Evolutionary conservation across 352 stramenopile genomes (phyloP), one percentile per base, ranked within the genome.

Genomic region (Pythium coloratum): DNA sequence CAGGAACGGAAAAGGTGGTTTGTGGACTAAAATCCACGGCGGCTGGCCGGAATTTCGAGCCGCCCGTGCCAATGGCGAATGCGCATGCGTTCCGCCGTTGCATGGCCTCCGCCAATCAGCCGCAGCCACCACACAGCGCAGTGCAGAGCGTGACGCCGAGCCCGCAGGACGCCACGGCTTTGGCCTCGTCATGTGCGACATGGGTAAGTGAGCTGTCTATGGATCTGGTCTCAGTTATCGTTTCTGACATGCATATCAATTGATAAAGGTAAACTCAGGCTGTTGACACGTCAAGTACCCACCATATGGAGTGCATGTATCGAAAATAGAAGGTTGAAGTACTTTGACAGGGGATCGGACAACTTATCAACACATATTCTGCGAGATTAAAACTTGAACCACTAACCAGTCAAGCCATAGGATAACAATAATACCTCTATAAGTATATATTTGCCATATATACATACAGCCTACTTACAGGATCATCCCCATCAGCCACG

Each of bases 281-380:
- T 20, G 18, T 50, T 14, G 6, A 6, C 13, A 32, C 30, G 53
- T 46, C 51, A 32, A 49, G 8, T 24, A 32, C 20, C 55, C 38
- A 38, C 55, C 55, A 60, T 34, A 46, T 54, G 40, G 26, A 24
- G 24, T 8, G 14, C 5, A 4, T 28, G 3, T 53, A 64, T 64
- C 18, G 38, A 55, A 5, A 24, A 40, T 64, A 4, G 16, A 55
- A 64, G 57, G 55, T 32, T 49, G 34, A 51, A 50, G 55, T 20
- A 14, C 32, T 60, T 20, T 60, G 14, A 59, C 26, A 59, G 53
- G 53, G n/a, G 12, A 24, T 10, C 33, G 18, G 12, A 10, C 32
- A 13, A 28, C 32, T 1, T 24, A 28, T 20, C 8, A 59, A 44
- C 18, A 2, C 18, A 40, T 42, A 42, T 58, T 12, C 28, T 44